These are phyloP conservation scores for Cyberlindnera amylophila DNA, from an alignment of 805 yeast species.

Conservation along the genomic window DNA sequence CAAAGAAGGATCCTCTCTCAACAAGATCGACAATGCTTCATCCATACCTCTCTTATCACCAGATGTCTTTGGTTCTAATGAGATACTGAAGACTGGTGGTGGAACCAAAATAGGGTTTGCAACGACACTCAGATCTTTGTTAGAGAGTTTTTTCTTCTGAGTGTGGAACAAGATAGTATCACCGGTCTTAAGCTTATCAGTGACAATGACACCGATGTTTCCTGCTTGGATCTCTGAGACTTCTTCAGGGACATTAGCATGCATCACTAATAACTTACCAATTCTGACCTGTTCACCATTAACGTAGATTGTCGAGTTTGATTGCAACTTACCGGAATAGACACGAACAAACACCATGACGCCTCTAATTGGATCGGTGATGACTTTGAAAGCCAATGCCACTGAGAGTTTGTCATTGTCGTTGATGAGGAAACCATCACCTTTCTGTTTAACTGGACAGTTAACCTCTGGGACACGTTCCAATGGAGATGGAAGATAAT, in stretches of 20 bases:
- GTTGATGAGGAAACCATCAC: constrained; percentile 48
- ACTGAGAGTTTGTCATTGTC: constrained; percentile 59
- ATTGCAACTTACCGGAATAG: constrained; percentile 71
- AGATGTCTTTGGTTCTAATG: constrained; percentile 76
- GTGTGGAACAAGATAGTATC: constrained; percentile 77
- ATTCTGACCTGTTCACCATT: constrained; percentile 64
- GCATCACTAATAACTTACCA: constrained; percentile 73
- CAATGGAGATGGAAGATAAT: constrained; percentile 78
- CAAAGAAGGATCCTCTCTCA: constrained; percentile 91
- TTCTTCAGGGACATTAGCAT: constrained; percentile 81
- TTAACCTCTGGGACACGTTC: constrained; percentile 58
- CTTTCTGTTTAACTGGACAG: constrained; percentile 37
- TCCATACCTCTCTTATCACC: constrained; percentile 78
- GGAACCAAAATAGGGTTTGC: constrained; percentile 81
- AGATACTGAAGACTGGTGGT: constrained; percentile 87
- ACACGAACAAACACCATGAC: constrained; percentile 83
- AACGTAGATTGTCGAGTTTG: constrained; percentile 62
- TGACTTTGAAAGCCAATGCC: constrained; percentile 88
- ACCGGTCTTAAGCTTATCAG: constrained; percentile 76
- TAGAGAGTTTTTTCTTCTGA: constrained; percentile 46
- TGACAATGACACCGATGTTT: constrained; percentile 74
- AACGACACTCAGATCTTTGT: constrained; percentile 39
- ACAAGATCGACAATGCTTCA: constrained; percentile 56
- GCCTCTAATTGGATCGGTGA: constrained; percentile 80
- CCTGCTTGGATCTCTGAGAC: constrained; percentile 65